phyloP scores from a whole-genome alignment of 257 asterid genomes.

The Petunia secreta region DNA sequence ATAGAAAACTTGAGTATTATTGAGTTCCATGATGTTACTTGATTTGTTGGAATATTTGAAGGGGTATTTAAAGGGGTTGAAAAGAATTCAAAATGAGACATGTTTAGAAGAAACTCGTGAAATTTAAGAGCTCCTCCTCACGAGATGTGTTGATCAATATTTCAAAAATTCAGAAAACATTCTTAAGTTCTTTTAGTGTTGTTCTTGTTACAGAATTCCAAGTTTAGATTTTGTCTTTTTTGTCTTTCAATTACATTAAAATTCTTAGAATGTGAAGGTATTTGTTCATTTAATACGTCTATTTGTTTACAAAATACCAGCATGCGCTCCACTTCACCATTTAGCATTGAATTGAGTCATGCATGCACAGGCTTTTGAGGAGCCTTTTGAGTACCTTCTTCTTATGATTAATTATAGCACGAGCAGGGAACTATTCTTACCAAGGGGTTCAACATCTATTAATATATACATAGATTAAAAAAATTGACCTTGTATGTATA shows the following conservation, averaged over 20 bases:
- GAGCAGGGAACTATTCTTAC: background rate
- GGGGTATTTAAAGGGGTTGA: constrained; percentile 69
- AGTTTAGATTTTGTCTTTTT: background rate
- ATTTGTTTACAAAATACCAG: background rate
- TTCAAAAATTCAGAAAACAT: constrained; percentile 12
- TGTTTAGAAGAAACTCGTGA: constrained; percentile 72
- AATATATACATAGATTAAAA: too few relatives aligned
- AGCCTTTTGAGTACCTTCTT: background rate
- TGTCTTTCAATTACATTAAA: background rate
- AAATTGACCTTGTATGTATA: too few relatives aligned
- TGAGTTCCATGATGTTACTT: constrained; percentile 52
- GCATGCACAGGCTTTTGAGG: background rate
- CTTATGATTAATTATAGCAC: background rate
- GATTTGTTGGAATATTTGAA: constrained; percentile 29
- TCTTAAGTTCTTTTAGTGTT: background rate
- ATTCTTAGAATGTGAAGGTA: background rate
- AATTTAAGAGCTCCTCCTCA: constrained; percentile 62
- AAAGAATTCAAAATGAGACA: constrained; percentile 34
- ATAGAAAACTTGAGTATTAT: constrained; percentile 27
- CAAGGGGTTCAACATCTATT: too few relatives aligned
- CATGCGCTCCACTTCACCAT: constrained; percentile 31
- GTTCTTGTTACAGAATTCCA: background rate
- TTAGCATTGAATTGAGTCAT: constrained; percentile 27
- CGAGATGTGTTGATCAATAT: constrained; percentile 1
- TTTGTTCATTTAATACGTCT: background rate